A percentile compares a stretch with the other conserved stretches of the same genome.
Conservation (phyloP, 129 eudicot species). For the Flaveria ramosissima region DNA sequence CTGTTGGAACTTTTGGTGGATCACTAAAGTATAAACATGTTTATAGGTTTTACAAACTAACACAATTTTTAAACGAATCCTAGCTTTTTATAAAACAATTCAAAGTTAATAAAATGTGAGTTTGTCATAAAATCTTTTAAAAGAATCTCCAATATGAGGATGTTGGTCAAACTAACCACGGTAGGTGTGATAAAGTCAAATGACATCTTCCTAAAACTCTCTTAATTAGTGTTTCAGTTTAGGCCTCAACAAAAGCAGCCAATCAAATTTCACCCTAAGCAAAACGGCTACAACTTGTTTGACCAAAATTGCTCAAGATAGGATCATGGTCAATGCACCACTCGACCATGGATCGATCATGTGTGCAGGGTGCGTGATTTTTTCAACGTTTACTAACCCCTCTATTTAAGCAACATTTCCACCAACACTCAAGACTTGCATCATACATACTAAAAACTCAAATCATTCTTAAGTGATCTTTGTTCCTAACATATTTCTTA, state of each 20-base stretch:
- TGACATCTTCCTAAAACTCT: neutral
- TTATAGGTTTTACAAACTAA: neutral
- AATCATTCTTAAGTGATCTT: neutral
- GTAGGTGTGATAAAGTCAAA: neutral
- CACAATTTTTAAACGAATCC: neutral
- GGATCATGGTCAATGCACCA: neutral
- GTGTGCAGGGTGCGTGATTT: too few species aligned
- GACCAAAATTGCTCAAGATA: neutral
- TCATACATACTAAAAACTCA: neutral
- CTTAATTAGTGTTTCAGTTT: neutral
- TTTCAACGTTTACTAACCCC: neutral
- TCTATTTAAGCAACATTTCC: neutral
- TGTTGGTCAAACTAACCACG: neutral
- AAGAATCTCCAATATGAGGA: neutral
- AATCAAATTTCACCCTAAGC: neutral
- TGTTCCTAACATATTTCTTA: neutral
- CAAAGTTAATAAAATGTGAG: neutral
- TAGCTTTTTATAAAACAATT: neutral
- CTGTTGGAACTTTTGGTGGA: neutral
- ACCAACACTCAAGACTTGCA: neutral
- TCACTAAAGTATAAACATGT: neutral
- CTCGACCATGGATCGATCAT: neutral
- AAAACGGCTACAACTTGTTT: neutral
- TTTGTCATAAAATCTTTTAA: neutral
- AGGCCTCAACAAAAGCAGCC: neutral